Evolutionary conservation across 2,329 filamentous ascomycete genomes (phyloP).

Genomic region (Botrytis elliptica): DNA sequence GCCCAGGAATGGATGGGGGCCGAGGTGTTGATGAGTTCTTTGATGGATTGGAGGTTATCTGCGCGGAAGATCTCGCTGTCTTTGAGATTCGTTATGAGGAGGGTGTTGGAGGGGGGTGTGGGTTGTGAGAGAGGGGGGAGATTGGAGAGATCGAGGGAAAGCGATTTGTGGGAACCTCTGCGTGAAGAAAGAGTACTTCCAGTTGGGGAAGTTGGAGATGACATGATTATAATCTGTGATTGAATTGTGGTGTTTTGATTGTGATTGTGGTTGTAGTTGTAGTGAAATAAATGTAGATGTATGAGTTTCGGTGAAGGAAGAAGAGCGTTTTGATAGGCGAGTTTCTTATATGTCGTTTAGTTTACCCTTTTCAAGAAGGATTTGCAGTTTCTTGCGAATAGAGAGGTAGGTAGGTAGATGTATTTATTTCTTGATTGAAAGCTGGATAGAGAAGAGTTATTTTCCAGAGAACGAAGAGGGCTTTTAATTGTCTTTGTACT

Average conservation of each 20-base stretch:
- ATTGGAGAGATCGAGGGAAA: slow-evolving; percentile 69
- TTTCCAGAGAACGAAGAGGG: background rate
- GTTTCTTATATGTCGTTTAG: background rate
- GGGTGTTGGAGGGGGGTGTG: slow-evolving; percentile 77
- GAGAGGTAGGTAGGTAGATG: background rate
- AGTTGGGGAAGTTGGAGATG: slow-evolving; percentile 13
- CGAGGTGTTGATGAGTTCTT: slow-evolving; percentile 66
- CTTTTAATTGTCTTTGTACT: slow-evolving; percentile 16
- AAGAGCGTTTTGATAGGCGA: slow-evolving; percentile 4
- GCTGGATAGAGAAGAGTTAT: background rate
- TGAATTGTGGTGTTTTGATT: background rate
- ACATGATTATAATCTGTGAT: slow-evolving; percentile 19
- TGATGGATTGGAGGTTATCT: slow-evolving; percentile 71
- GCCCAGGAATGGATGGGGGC: slow-evolving; percentile 75
- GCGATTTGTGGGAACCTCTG: slow-evolving; percentile 46
- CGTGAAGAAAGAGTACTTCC: slow-evolving; percentile 31
- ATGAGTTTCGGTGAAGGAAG: slow-evolving; percentile 1
- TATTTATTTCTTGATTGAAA: background rate
- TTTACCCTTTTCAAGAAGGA: background rate
- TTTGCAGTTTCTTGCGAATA: background rate
- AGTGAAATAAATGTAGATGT: background rate
- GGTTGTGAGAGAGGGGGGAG: slow-evolving; percentile 68
- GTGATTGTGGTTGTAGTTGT: background rate
- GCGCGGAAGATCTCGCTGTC: slow-evolving; percentile 71
- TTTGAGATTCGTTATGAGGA: slow-evolving; percentile 78